Conservation (phyloP, 2,329 filamentous ascomycete species). For the Alternaria gansuensis region DNA sequence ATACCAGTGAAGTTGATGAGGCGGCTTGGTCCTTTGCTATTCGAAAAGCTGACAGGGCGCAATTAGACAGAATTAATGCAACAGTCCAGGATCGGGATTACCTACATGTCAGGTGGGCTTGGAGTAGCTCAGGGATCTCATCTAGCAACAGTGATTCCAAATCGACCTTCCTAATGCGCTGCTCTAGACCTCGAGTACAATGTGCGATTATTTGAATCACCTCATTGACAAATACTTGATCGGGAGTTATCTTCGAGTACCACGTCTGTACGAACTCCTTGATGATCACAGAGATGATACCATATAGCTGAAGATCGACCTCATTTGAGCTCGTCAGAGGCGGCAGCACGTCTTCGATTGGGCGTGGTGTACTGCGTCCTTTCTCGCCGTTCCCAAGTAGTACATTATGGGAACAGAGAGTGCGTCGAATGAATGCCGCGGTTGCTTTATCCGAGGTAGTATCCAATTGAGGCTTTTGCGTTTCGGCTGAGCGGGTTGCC, state of each 20-base stretch:
- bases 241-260: conserved; percentile 92
- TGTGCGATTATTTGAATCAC: conserved; percentile 91
- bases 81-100: conserved; percentile 37
- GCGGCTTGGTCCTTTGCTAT: conserved; percentile 67
- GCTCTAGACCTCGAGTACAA: conserved; percentile 85
- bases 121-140: conserved; percentile 83
- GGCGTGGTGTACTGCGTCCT: conserved; percentile 65
- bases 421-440: conserved; percentile 79
- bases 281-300: conserved; percentile 86
- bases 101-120: conserved; percentile 80
- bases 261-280: conserved; percentile 90
- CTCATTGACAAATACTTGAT: conserved; percentile 87
- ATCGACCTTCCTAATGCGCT: conserved; percentile 83
- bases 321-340: conserved; percentile 94
- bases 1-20: conserved; percentile 66
- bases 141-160: conserved; percentile 84
- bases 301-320: conserved; percentile 91
- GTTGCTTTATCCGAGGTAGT: conserved; percentile 80
- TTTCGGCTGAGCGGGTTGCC: conserved; percentile 31
- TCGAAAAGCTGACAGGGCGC: conserved; percentile 70
- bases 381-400: conserved; percentile 61
- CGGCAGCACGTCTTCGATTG: conserved; percentile 84
- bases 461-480: conserved; percentile 40
- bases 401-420: conserved; percentile 75
- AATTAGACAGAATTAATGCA: conserved; percentile 39